A percentile compares a stretch with the other conserved stretches of the same genome.
phyloP scores from a whole-genome alignment of 2,329 filamentous ascomycete genomes.

The Ophiostoma fasciatum region DNA sequence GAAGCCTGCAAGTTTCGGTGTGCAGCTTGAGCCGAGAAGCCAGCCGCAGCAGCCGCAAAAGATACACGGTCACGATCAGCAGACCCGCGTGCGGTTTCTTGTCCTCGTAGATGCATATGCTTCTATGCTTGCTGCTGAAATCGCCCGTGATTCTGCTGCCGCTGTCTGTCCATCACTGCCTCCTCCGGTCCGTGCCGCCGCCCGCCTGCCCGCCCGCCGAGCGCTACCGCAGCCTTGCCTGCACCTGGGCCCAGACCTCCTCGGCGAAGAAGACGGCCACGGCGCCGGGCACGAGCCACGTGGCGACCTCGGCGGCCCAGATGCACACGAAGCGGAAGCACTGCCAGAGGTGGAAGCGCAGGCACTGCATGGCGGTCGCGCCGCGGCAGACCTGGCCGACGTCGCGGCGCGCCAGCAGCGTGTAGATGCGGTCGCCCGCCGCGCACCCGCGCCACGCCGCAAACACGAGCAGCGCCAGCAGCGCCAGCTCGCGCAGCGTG shows the following conservation, averaged over 20 bases:
- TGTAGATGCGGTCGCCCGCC: background rate
- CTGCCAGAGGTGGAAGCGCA: conserved; percentile 1
- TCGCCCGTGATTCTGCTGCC: no score
- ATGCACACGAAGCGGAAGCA: background rate
- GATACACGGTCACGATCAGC: no score
- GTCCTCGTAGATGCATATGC: no score
- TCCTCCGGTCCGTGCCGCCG: no score
- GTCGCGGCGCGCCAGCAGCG: conserved; percentile 4
- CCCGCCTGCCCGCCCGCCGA: no score
- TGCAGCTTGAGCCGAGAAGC: no score
- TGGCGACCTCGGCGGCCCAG: conserved; percentile 6
- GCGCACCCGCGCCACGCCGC: conserved; percentile 6
- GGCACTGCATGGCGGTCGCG: conserved; percentile 1
- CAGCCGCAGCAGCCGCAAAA: no score
- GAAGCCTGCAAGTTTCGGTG: no score
- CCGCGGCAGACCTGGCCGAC: conserved; percentile 8
- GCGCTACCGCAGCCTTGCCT: no score
- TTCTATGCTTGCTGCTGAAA: no score
- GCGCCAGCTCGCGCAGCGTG: conserved; percentile 9
- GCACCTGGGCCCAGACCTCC: conserved; percentile 5
- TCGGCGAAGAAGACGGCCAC: conserved; percentile 10
- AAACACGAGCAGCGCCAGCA: conserved; percentile 5
- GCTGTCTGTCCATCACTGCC: no score
- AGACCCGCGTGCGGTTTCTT: no score
- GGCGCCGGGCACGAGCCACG: conserved; percentile 9